Conservation (phyloP, 805 yeast genomes). For the Starmerella tilneyi region DNA sequence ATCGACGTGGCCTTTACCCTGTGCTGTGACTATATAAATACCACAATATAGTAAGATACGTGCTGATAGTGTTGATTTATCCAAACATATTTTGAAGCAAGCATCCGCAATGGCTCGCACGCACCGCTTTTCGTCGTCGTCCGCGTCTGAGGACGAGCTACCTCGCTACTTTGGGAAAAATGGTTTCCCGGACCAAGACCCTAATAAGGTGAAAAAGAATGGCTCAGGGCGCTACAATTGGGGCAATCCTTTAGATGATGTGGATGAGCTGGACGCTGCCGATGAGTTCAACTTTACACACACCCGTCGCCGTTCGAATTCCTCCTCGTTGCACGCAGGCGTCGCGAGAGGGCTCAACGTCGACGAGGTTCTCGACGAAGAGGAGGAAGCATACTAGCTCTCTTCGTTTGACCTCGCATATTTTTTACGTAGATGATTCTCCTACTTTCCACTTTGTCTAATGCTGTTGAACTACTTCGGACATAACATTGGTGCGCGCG, state of each 20-base stretch:
- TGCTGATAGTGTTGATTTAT: neutral
- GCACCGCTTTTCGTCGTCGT: constrained; percentile 25
- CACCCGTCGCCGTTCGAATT: constrained; percentile 33
- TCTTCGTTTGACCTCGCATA: neutral
- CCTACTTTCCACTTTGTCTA: neutral
- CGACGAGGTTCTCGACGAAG: constrained; percentile 17
- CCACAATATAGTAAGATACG: neutral
- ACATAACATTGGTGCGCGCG: too few species aligned
- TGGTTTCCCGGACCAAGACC: constrained; percentile 58
- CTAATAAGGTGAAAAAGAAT: constrained; percentile 65
- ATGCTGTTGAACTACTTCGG: neutral
- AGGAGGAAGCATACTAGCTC: constrained; percentile 10
- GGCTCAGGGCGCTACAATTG: constrained; percentile 85
- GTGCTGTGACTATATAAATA: neutral
- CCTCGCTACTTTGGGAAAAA: constrained; percentile 71
- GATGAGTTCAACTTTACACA: constrained; percentile 41
- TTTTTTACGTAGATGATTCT: neutral
- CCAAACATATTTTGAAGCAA: neutral
- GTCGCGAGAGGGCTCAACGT: constrained; percentile 10
- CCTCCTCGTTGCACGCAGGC: constrained; percentile 21
- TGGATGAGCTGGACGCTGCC: constrained; percentile 48
- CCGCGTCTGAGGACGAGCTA: constrained; percentile 44
- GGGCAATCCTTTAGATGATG: constrained; percentile 66
- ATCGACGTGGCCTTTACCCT: constrained; percentile 6
- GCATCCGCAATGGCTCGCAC: constrained; percentile 26